A percentile compares a stretch with the other conserved stretches of the same genome.
Conservation (phyloP, 148 eudicot genomes). For the Selenicereus undatus region DNA sequence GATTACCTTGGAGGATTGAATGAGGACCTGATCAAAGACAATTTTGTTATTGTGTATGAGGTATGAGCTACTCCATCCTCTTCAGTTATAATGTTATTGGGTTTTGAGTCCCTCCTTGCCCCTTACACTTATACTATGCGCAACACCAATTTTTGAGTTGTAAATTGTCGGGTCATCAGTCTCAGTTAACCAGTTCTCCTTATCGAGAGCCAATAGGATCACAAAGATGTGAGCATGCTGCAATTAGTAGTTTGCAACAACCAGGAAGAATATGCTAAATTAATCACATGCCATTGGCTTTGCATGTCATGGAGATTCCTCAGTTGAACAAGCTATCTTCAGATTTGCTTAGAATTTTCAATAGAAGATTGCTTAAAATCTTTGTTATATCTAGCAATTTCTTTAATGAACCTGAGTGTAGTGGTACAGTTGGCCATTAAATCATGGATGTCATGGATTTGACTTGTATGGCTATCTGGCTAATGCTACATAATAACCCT, state of each 20-base stretch:
- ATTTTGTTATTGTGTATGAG: constrained; percentile 91
- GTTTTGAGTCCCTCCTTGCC: neutral
- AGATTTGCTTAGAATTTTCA: neutral
- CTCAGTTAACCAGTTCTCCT: too few species aligned
- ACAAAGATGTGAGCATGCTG: neutral
- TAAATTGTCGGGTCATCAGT: too few species aligned
- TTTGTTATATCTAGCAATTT: neutral
- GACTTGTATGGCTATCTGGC: neutral
- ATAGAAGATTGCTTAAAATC: neutral
- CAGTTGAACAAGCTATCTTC: neutral
- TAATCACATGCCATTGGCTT: neutral
- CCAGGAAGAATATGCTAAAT: neutral
- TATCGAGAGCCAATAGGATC: neutral
- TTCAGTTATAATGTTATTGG: neutral
- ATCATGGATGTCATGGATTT: neutral
- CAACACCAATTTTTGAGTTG: neutral
- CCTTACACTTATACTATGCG: neutral
- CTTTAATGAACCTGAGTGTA: neutral
- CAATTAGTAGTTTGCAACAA: neutral
- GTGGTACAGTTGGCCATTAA: neutral
- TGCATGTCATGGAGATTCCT: neutral
- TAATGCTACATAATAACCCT: neutral
- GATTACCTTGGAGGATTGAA: constrained; percentile 89
- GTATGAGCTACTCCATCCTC: constrained; percentile 32
- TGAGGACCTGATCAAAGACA: constrained; percentile 95